A percentile compares a stretch with the other conserved stretches of the same genome.
Conservation (phyloP, 2,329 filamentous ascomycete species). For the Sclerotiophoma versabilis region DNA sequence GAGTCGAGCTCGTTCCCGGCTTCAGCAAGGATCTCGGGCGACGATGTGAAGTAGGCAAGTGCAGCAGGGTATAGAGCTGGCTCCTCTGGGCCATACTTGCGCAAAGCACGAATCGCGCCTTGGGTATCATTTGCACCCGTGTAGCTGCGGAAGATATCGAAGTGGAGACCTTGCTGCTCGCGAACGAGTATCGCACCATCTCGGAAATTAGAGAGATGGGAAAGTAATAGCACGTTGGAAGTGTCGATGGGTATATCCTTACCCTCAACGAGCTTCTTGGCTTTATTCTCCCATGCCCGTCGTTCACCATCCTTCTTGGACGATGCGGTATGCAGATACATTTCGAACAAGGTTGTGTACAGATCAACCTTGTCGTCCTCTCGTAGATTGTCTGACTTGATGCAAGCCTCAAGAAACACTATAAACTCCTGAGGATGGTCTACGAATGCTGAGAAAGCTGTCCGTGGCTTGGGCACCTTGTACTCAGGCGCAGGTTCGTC, state of each 20-base stretch:
- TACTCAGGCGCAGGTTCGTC: slow-evolving; percentile 68
- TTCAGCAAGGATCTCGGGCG: slow-evolving; percentile 79
- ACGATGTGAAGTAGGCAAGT: slow-evolving; percentile 90
- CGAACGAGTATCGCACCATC: slow-evolving; percentile 92
- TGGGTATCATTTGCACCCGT: slow-evolving; percentile 89
- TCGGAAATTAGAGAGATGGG: slow-evolving; percentile 86
- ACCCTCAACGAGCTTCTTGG: slow-evolving; percentile 84
- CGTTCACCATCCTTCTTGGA: slow-evolving; percentile 74
- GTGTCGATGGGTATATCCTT: slow-evolving; percentile 85
- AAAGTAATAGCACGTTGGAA: slow-evolving; percentile 91
- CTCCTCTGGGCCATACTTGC: slow-evolving; percentile 90
- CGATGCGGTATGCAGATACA: slow-evolving; percentile 91
- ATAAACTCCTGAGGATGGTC: slow-evolving; percentile 94
- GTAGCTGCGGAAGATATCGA: slow-evolving; percentile 97
- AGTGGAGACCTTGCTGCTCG: slow-evolving; percentile 88
- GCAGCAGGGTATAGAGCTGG: slow-evolving; percentile 92
- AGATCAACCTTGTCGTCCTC: slow-evolving; percentile 82
- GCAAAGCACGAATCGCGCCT: slow-evolving; percentile 86
- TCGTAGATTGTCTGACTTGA: slow-evolving; percentile 73
- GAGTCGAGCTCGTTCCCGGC: slow-evolving; percentile 82
- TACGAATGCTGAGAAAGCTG: slow-evolving; percentile 95
- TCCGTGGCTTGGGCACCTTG: slow-evolving; percentile 79
- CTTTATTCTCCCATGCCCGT: slow-evolving; percentile 87
- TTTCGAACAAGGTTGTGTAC: slow-evolving; percentile 95
- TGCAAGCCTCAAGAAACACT: slow-evolving; percentile 86